phyloP scores from a whole-genome alignment of 2,329 filamentous ascomycete species.

The Fusarium domesticum region DNA sequence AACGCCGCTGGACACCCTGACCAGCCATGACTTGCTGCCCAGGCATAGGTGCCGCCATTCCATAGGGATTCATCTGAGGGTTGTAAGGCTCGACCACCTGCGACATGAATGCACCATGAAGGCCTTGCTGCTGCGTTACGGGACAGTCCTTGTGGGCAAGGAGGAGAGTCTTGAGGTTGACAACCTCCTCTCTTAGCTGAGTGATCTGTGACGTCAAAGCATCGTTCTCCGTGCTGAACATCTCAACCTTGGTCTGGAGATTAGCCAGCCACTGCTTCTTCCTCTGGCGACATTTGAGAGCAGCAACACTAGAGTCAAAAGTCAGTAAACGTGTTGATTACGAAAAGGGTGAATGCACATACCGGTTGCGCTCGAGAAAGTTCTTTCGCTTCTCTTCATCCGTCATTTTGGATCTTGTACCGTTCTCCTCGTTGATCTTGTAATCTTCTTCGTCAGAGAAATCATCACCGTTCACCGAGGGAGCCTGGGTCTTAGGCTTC shows the following conservation, averaged over 20 bases:
- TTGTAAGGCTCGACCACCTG: slow-evolving; percentile 55
- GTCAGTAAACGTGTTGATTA: background rate
- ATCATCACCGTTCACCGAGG: slow-evolving; percentile 42
- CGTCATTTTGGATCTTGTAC: slow-evolving; percentile 26
- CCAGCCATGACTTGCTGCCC: slow-evolving; percentile 55
- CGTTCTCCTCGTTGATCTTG: slow-evolving; percentile 7
- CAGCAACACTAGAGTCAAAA: slow-evolving; percentile 68
- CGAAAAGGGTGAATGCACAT: slow-evolving; percentile 36
- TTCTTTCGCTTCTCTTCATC: slow-evolving; percentile 99
- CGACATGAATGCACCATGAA: slow-evolving; percentile 57
- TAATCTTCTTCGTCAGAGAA: slow-evolving; percentile 51
- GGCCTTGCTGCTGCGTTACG: slow-evolving; percentile 76
- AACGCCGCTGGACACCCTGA: slow-evolving; percentile 54
- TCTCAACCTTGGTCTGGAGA: slow-evolving; percentile 88
- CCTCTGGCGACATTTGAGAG: slow-evolving; percentile 91
- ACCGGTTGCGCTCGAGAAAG: slow-evolving; percentile 95
- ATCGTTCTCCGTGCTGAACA: slow-evolving; percentile 91
- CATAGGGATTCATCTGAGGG: slow-evolving; percentile 57
- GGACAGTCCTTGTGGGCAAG: slow-evolving; percentile 96
- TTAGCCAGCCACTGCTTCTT: slow-evolving; percentile 99
- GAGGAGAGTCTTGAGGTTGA: slow-evolving; percentile 88
- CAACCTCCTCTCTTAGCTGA: slow-evolving; percentile 84
- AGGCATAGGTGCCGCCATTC: slow-evolving; percentile 52
- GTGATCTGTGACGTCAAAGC: slow-evolving; percentile 78
- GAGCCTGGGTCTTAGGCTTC: slow-evolving; percentile 57